phyloP scores from a whole-genome alignment of 208 protist species.

The Naegleria lovaniensis region DNA sequence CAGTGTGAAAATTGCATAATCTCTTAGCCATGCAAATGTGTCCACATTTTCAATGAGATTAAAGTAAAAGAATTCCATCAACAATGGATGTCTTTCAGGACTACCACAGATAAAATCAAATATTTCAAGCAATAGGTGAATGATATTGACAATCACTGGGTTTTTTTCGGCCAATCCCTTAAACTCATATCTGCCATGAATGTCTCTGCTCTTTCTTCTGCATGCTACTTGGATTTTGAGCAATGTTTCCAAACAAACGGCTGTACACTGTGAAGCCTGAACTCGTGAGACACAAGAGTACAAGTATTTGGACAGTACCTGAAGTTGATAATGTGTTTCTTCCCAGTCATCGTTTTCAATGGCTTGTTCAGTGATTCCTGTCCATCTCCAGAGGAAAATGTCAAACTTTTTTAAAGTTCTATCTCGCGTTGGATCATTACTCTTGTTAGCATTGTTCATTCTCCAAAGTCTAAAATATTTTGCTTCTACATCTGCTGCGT shows the following conservation, averaged over 20 bases:
- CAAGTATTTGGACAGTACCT: neutral
- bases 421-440: conserved; percentile 15
- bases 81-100: conserved; percentile 20
- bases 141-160: neutral
- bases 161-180: neutral
- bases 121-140: conserved; percentile 3
- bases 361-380: neutral
- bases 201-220: neutral
- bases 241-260: conserved; percentile 10
- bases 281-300: conserved; percentile 17
- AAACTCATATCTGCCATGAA: neutral
- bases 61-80: conserved; percentile 25
- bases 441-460: neutral
- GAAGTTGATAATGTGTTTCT: conserved; percentile 2
- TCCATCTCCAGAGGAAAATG: conserved; percentile 25
- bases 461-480: conserved; percentile 17
- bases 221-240: neutral
- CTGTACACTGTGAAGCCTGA: conserved; percentile 8
- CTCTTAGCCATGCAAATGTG: neutral
- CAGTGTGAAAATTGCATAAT: neutral
- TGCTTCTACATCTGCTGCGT: neutral
- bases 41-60: conserved; percentile 1
- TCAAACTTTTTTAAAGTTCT: conserved; percentile 10
- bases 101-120: conserved; percentile 1
- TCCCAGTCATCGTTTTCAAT: neutral